A percentile compares a stretch with the other conserved stretches of the same genome.
Evolutionary conservation across 2,329 filamentous ascomycete species (phyloP).

Genomic region (Didymella pomorum): DNA sequence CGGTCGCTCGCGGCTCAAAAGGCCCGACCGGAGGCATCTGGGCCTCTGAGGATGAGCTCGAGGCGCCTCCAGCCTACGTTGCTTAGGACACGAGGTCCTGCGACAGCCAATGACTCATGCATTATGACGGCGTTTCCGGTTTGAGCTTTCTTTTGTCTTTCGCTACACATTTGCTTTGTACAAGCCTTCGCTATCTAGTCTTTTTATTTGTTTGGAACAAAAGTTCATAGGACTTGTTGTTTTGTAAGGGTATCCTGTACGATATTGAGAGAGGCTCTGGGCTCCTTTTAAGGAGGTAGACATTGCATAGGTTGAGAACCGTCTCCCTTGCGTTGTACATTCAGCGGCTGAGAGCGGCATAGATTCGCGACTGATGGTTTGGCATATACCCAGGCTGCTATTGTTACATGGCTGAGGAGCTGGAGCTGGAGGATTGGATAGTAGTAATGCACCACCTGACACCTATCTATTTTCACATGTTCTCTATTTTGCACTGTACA

Average conservation of each 20-base stretch:
- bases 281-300: neutral
- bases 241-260: slow-evolving; percentile 11
- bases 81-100: slow-evolving; percentile 28
- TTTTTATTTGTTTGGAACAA: slow-evolving; percentile 5
- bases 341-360: neutral
- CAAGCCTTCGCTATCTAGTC: slow-evolving; percentile 6
- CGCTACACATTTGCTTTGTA: slow-evolving; percentile 14
- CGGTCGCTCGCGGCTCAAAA: slow-evolving; percentile 19
- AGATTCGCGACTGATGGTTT: slow-evolving; percentile 4
- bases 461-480: neutral
- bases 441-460: slow-evolving; percentile 11
- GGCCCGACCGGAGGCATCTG: slow-evolving; percentile 33
- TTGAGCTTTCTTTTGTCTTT: slow-evolving; percentile 9
- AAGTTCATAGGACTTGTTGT: slow-evolving; percentile 4
- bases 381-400: slow-evolving; percentile 5
- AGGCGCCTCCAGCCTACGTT: slow-evolving; percentile 48
- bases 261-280: slow-evolving; percentile 8
- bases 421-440: slow-evolving; percentile 4
- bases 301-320: neutral
- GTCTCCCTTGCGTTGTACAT: slow-evolving; percentile 8
- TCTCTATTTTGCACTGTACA: neutral
- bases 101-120: slow-evolving; percentile 20
- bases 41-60: slow-evolving; percentile 36
- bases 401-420: neutral
- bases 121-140: slow-evolving; percentile 19